Percentiles rank a stretch among this genome's conserved stretches.
These are phyloP conservation scores for Phytophthora rubi DNA, from an alignment of 352 stramenopile species.

Conservation along the genomic window DNA sequence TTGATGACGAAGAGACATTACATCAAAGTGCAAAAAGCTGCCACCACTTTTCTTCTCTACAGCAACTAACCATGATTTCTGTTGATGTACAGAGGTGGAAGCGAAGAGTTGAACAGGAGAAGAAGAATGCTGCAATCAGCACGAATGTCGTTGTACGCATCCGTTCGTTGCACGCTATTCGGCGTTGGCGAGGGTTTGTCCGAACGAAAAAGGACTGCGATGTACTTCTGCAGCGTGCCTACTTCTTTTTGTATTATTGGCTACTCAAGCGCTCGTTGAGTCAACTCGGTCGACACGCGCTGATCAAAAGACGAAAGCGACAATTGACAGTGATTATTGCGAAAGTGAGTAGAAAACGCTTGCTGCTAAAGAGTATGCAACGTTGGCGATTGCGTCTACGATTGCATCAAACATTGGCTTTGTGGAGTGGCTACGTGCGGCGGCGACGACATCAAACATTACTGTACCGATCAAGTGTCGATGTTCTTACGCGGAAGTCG, in stretches of 20 bases:
- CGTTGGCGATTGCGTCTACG: constrained; percentile 27
- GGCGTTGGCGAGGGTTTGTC: constrained; percentile 25
- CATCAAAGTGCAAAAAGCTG: constrained; percentile 21
- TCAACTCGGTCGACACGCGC: constrained; percentile 18
- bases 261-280: constrained; percentile 34
- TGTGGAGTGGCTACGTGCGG: constrained; percentile 21
- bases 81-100: constrained; percentile 18
- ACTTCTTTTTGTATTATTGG: constrained; percentile 47
- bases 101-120: neutral
- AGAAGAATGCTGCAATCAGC: neutral
- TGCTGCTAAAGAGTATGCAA: constrained; percentile 31
- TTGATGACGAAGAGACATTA: constrained; percentile 7
- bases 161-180: constrained; percentile 20
- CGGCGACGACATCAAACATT: constrained; percentile 15
- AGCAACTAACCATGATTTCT: neutral
- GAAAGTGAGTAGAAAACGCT: constrained; percentile 13
- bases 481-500: constrained; percentile 13
- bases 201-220: constrained; percentile 20
- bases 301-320: constrained; percentile 23
- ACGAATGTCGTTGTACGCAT: constrained; percentile 6
- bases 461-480: constrained; percentile 19
- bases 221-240: constrained; percentile 27
- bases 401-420: constrained; percentile 18
- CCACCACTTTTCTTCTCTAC: neutral
- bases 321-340: constrained; percentile 18